Conservation (phyloP, 768 basidiomycete genomes). For the Lyophyllum semitale region DNA sequence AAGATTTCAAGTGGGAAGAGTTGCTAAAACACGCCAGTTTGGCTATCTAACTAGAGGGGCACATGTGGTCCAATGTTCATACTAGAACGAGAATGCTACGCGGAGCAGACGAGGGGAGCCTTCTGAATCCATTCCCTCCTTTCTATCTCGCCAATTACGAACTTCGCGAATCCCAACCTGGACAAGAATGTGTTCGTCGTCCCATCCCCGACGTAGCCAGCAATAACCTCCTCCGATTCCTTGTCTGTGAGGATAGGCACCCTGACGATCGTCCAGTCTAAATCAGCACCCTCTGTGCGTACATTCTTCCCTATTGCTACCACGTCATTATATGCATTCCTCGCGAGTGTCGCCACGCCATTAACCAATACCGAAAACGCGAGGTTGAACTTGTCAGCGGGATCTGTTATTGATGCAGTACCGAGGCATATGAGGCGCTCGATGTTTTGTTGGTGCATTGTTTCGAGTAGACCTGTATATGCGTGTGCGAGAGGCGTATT, state of each 20-base stretch:
- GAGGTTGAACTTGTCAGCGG: conserved; percentile 55
- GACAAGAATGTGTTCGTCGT: conserved; percentile 51
- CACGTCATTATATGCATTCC: conserved; percentile 67
- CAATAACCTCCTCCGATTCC: conserved; percentile 45
- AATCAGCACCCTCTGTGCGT: conserved; percentile 43
- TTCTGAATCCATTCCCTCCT: conserved; percentile 61
- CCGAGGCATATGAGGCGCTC: conserved; percentile 67
- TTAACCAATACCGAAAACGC: conserved; percentile 45
- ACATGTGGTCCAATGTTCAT: background rate
- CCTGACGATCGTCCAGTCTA: conserved; percentile 72
- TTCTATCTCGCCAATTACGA: conserved; percentile 58
- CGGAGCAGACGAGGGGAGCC: conserved; percentile 41
- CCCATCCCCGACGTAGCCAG: conserved; percentile 71
- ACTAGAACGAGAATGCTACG: background rate
- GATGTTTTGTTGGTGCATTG: conserved; percentile 54
- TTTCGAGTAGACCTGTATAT: conserved; percentile 54
- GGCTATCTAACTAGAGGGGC: conserved; percentile 19
- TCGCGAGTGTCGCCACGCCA: conserved; percentile 43
- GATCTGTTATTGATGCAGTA: conserved; percentile 65
- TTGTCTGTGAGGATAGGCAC: conserved; percentile 64
- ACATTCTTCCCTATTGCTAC: conserved; percentile 63
- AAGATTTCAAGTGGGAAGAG: conserved; percentile 81
- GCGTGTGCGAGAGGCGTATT: conserved; percentile 64
- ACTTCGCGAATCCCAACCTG: conserved; percentile 60
- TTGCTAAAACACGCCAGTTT: conserved; percentile 57